phyloP scores from a whole-genome alignment of 108 stramenopile species.

The Nannochloropsis granulata region DNA sequence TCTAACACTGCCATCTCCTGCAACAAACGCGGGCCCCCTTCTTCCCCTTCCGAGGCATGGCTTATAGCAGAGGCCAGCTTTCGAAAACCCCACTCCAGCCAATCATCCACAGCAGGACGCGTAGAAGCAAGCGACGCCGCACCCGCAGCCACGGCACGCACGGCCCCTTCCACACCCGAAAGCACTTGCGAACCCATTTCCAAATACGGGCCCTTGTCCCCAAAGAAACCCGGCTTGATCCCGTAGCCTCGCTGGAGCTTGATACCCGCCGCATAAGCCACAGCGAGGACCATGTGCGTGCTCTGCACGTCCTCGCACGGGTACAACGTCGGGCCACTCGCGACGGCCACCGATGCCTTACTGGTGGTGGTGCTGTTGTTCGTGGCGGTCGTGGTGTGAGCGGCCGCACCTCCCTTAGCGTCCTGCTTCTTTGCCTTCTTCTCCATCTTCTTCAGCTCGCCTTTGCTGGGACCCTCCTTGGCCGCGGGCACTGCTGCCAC shows the following conservation, averaged over 20 bases:
- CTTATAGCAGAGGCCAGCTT: neutral
- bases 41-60: neutral
- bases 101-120: neutral
- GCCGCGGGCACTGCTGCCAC: neutral
- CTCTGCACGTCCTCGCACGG: neutral
- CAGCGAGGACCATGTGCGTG: neutral
- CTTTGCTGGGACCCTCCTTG: neutral
- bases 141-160: neutral
- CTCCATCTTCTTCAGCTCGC: constrained; percentile 2
- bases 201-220: neutral
- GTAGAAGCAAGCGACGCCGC: neutral
- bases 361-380: neutral
- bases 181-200: neutral
- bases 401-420: neutral
- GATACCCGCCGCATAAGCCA: neutral
- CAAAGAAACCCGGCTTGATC: neutral
- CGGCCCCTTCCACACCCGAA: neutral
- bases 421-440: constrained; percentile 5
- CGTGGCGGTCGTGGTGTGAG: neutral
- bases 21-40: neutral
- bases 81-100: neutral
- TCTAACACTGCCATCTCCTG: neutral
- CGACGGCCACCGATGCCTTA: neutral
- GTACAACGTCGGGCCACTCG: neutral
- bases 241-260: neutral